Percentiles rank a stretch among this genome's conserved stretches.
Conservation (phyloP, 306 rosid species). For the Fragaria ananassa region DNA sequence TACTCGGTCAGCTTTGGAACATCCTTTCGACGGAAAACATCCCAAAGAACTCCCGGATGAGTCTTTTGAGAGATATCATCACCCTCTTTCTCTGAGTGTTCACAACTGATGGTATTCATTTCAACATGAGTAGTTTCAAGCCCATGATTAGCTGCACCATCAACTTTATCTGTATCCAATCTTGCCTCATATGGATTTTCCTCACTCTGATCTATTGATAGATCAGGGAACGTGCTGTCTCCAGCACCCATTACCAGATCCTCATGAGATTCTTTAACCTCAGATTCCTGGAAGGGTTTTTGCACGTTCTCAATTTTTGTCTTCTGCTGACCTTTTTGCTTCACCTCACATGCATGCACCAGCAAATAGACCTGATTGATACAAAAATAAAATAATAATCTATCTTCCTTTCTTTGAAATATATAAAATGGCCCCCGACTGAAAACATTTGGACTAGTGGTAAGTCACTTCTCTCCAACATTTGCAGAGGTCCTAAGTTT, state of each 20-base stretch:
- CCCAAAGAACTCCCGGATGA: slow-evolving; percentile 75
- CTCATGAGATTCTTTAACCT: slow-evolving; percentile 41
- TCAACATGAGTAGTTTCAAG: slow-evolving; percentile 40
- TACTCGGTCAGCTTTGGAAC: slow-evolving; percentile 69
- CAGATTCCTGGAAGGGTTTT: slow-evolving; percentile 38
- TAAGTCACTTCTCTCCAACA: background rate
- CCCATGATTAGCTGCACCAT: slow-evolving; percentile 34
- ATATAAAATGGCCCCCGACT: background rate
- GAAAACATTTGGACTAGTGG: background rate
- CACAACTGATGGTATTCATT: slow-evolving; percentile 33
- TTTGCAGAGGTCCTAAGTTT: background rate
- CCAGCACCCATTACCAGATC: slow-evolving; percentile 40
- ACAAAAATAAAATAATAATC: background rate
- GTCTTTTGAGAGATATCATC: slow-evolving; percentile 43
- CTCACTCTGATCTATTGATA: slow-evolving; percentile 36
- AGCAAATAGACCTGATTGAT: slow-evolving; percentile 70
- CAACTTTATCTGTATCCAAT: slow-evolving; percentile 44
- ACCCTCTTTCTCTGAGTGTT: slow-evolving; percentile 38
- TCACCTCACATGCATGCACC: slow-evolving; percentile 73
- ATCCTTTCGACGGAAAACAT: slow-evolving; percentile 74
- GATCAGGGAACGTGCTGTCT: slow-evolving; percentile 44
- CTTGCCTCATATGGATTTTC: slow-evolving; percentile 34
- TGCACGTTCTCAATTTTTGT: slow-evolving; percentile 38
- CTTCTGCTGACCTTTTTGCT: slow-evolving; percentile 50
- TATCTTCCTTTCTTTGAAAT: background rate